A percentile compares a stretch with the other conserved stretches of the same genome.
Evolutionary conservation across 805 yeast genomes (phyloP).

Genomic region (Cyberlindnera lachancei): DNA sequence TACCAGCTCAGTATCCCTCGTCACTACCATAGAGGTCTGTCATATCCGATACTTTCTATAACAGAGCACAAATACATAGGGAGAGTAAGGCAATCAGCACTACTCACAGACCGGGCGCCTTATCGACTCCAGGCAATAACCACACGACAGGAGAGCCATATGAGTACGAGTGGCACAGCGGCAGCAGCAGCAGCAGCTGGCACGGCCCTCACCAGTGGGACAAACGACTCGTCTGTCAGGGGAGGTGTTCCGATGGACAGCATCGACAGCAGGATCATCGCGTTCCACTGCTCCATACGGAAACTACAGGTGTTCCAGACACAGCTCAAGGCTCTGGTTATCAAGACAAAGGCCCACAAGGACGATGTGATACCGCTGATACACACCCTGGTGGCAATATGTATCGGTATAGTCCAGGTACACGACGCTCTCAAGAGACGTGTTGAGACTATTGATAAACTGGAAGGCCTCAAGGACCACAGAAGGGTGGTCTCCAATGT

Average conservation of each 20-base stretch:
- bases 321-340: conserved; percentile 22
- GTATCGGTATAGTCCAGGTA: conserved; percentile 12
- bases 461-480: conserved; percentile 3
- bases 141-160: too few species aligned
- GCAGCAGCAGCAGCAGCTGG: conserved; percentile 18
- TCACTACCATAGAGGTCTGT: too few species aligned
- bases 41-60: too few species aligned
- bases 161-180: conserved; percentile 7
- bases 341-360: conserved; percentile 9
- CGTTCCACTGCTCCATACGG: conserved; percentile 46
- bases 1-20: too few species aligned
- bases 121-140: too few species aligned
- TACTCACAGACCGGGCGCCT: too few species aligned
- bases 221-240: too few species aligned
- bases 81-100: too few species aligned
- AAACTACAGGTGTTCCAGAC: conserved; percentile 36
- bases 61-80: too few species aligned
- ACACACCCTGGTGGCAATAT: conserved; percentile 7
- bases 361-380: conserved; percentile 11
- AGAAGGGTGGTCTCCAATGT: conserved; percentile 7
- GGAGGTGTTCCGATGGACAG: conserved; percentile 34
- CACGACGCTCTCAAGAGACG: conserved; percentile 10
- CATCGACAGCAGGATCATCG: conserved; percentile 50
- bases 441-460: conserved; percentile 5
- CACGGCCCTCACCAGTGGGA: conserved; percentile 22